Percentiles rank a stretch among this genome's conserved stretches.
These are phyloP conservation scores for Trichoderma atroviride DNA, from an alignment of 2,329 filamentous ascomycete genomes.

Conservation along the genomic window DNA sequence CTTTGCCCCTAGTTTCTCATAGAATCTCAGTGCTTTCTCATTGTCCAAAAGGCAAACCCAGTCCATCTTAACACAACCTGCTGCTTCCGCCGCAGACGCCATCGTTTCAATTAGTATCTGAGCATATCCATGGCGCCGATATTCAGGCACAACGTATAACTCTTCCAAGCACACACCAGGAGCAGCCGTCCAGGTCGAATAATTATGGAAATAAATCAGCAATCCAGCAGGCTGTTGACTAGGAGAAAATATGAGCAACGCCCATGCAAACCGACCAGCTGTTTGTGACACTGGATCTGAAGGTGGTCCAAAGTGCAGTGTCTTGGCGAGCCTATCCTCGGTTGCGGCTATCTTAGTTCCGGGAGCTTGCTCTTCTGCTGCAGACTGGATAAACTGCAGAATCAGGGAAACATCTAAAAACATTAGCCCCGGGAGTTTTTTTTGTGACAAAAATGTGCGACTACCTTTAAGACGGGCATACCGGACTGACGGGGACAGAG, in stretches of 20 bases:
- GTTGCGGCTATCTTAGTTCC: not conserved
- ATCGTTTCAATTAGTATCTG: constrained; percentile 1
- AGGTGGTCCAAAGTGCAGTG: not conserved
- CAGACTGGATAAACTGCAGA: not conserved
- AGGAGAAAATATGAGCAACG: not conserved
- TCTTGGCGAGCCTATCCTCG: not conserved
- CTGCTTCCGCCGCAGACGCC: constrained; percentile 11
- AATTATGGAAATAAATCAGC: not conserved
- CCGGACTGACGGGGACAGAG: not conserved
- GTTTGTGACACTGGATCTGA: not conserved
- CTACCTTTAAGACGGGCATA: constrained; percentile 10
- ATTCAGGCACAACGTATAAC: not conserved
- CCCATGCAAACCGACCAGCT: not conserved
- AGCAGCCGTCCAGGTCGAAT: constrained; percentile 4
- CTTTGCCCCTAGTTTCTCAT: not conserved
- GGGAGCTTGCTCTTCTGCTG: constrained; percentile 7
- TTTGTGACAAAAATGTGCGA: not conserved
- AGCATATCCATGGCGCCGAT: constrained; percentile 1
- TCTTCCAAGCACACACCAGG: constrained; percentile 9
- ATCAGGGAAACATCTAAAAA: constrained; percentile 2
- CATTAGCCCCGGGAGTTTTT: not conserved
- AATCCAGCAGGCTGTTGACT: not conserved
- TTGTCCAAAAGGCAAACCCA: constrained; percentile 5
- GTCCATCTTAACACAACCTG: constrained; percentile 1
- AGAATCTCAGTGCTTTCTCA: not conserved